These are phyloP conservation scores for Pyrenochaeta sp. DNA, from an alignment of 2,329 filamentous ascomycete genomes.

Conservation along the genomic window DNA sequence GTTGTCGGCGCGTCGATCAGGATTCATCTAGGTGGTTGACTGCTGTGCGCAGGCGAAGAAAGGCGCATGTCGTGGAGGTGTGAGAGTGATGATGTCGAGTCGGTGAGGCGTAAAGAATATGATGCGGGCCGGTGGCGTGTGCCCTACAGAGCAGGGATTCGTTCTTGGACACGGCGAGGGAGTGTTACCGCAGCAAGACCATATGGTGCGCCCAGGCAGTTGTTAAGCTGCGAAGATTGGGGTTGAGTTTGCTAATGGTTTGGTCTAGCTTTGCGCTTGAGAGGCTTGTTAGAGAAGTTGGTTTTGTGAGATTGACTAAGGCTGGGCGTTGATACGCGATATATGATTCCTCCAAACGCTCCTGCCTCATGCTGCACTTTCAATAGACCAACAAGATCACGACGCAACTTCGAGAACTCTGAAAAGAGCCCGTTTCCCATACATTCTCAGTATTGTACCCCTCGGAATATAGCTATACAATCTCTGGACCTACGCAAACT, in stretches of 20 bases:
- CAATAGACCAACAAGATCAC: background rate
- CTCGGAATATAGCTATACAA: background rate
- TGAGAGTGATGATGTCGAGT: slow-evolving; percentile 16
- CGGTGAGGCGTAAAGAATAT: slow-evolving; percentile 20
- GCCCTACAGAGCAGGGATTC: background rate
- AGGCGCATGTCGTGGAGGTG: slow-evolving; percentile 42
- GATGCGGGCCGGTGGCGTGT: slow-evolving; percentile 13
- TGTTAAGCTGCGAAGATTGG: slow-evolving; percentile 4
- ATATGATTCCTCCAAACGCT: background rate
- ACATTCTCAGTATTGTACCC: background rate
- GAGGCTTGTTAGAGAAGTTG: background rate
- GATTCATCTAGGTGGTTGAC: slow-evolving; percentile 37
- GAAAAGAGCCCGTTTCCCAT: background rate
- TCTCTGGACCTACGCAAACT: background rate
- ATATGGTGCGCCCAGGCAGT: background rate
- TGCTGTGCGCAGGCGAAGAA: slow-evolving; percentile 23
- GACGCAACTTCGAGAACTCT: background rate
- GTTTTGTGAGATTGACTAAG: background rate
- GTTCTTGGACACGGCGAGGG: background rate
- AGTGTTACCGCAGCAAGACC: background rate
- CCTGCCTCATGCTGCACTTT: background rate
- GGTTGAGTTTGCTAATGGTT: background rate
- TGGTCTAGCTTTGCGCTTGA: background rate
- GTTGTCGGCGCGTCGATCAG: slow-evolving; percentile 32
- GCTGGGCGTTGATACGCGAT: slow-evolving; percentile 2